Evolutionary conservation across 805 yeast species (phyloP), one percentile per base, ranked within the genome.

Genomic region (Pichia kluyveri): DNA sequence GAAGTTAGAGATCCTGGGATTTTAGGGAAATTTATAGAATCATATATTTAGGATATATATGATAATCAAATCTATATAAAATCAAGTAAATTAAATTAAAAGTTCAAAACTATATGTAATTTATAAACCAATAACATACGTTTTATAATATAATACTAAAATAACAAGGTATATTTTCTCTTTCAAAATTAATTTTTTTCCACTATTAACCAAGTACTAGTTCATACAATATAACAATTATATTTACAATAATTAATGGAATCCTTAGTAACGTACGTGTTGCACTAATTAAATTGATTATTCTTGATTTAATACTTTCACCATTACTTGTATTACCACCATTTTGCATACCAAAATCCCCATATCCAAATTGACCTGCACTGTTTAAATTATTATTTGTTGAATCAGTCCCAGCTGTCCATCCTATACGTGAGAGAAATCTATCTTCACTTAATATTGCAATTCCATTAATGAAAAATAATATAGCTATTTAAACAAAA

Each of bases 381-480:
- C 5, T 34, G 6, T 34, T 34, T 14, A 34, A 10, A 34, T 34
- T 34, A 43, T 40, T 36, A 54, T 52, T 27, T 56, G 58, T 27
- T 56, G 58, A 10, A 65, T 68, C 69, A 67, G 69, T 27, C 69
- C 72, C 36, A 60, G 59, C 47, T 43, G 67, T 56, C 67, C 69
- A 67, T 65, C 65, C 84, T 58, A 65, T 77, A 17, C 68, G 50
- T 37, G 62, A 76, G 50, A 79, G 67, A 54, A 79, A 79, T 45
- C 84, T 59, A 58, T 79, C 84, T 55, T 79, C 84, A 49, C 81
- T 75, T 40, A 79, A 67, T 23, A 79, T 76, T 0, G 83, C 83
- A 17, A 79, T 68, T 0, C 80, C 80, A 55, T 79, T 79, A 38
- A 77, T 71, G 42, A 73, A 54, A 43, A 79, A 69, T n/a, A 79